phyloP scores from a whole-genome alignment of 1,284 basidiomycete species.

The Butyriboletus appendiculatus region DNA sequence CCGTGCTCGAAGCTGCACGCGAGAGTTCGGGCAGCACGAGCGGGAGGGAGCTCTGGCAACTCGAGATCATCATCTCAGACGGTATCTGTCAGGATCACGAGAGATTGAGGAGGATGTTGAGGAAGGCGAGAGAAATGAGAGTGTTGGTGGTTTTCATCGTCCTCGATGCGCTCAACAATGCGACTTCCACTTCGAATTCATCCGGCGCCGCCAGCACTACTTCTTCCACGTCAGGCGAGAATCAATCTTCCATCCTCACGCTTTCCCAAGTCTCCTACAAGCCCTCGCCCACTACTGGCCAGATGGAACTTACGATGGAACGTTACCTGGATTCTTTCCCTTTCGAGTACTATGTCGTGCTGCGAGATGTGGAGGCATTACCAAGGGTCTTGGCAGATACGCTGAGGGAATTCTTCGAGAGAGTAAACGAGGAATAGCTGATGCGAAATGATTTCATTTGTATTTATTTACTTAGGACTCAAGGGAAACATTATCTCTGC shows the following conservation, averaged over 20 bases:
- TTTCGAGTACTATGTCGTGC: constrained; percentile 96
- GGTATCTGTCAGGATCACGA: constrained; percentile 98
- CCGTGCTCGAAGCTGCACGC: constrained; percentile 75
- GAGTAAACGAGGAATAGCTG: constrained; percentile 63
- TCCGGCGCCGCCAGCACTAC: constrained; percentile 8
- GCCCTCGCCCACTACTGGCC: constrained; percentile 63
- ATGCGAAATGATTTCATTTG: background rate
- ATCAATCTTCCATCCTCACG: constrained; percentile 81
- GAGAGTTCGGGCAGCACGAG: constrained; percentile 51
- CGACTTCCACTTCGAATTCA: constrained; percentile 24
- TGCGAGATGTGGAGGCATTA: constrained; percentile 89
- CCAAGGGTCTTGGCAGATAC: constrained; percentile 89
- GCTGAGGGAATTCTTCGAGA: constrained; percentile 82
- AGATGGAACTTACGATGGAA: constrained; percentile 87
- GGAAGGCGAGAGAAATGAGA: constrained; percentile 87
- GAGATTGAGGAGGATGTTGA: constrained; percentile 74
- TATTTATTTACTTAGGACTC: background rate
- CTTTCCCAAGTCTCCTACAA: constrained; percentile 94
- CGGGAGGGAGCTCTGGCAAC: constrained; percentile 90
- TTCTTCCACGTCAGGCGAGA: constrained; percentile 10
- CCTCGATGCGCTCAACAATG: constrained; percentile 81
- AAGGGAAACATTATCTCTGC: constrained; percentile 6
- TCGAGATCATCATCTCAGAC: constrained; percentile 98
- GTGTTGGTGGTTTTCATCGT: constrained; percentile 98
- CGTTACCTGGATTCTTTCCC: constrained; percentile 97